These are phyloP conservation scores for Nannizzia gypsea DNA, from an alignment of 2,329 filamentous ascomycete genomes.

Conservation along the genomic window DNA sequence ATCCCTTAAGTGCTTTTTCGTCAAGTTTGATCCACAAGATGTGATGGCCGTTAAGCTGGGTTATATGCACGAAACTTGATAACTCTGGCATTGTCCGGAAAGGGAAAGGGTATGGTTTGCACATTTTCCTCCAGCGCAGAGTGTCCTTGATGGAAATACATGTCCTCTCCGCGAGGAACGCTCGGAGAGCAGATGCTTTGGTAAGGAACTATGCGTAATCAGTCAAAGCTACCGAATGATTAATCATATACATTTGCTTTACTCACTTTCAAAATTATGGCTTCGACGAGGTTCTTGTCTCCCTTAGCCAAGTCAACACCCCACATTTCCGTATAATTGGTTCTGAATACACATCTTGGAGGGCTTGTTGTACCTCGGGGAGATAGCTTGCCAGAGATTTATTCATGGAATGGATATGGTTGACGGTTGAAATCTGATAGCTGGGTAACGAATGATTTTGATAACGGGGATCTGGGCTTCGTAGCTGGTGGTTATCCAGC, in stretches of 20 bases:
- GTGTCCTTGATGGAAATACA: not conserved
- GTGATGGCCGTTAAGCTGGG: not conserved
- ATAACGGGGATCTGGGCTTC: too few species aligned
- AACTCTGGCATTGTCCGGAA: slow-evolving; percentile 5
- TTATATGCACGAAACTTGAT: slow-evolving; percentile 1
- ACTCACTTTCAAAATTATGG: slow-evolving; percentile 7
- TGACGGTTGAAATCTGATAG: too few species aligned
- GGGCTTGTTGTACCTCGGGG: not conserved
- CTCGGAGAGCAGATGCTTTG: not conserved
- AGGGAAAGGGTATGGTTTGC: not conserved
- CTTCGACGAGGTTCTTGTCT: not conserved
- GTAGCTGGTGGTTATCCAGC: too few species aligned
- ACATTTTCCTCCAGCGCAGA: not conserved
- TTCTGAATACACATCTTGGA: not conserved
- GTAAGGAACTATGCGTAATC: not conserved
- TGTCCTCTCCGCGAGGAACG: not conserved
- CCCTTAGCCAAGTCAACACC: slow-evolving; percentile 6
- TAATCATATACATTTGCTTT: not conserved
- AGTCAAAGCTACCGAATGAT: not conserved
- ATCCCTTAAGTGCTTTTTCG: not conserved
- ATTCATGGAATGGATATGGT: too few species aligned
- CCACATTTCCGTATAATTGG: slow-evolving; percentile 2
- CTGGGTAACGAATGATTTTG: too few species aligned
- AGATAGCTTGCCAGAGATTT: not conserved
- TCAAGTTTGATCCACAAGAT: slow-evolving; percentile 8